phyloP scores from a whole-genome alignment of 108 stramenopile species.

The Pseudonitzschia multistriata region DNA sequence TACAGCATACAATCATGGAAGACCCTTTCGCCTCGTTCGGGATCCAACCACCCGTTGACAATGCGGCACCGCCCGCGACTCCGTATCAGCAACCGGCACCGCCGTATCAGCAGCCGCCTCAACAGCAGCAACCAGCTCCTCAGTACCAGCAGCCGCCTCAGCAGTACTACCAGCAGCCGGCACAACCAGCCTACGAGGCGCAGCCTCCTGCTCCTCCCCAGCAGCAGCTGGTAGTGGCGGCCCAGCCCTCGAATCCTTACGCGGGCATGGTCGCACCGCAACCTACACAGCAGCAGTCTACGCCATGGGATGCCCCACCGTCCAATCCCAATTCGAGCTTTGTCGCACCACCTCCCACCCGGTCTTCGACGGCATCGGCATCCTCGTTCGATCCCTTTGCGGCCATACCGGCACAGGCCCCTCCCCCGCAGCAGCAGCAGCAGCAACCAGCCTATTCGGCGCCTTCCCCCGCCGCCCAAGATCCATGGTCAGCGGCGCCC shows the following conservation, averaged over 20 bases:
- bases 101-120: neutral
- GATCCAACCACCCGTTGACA: neutral
- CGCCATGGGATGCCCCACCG: conserved; percentile 12
- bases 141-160: neutral
- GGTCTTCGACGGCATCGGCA: conserved; percentile 12
- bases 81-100: neutral
- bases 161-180: conserved; percentile 29
- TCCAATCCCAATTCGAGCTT: neutral
- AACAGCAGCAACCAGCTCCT: neutral
- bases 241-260: conserved; percentile 45
- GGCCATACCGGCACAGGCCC: neutral
- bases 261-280: conserved; percentile 14
- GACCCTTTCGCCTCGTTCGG: neutral
- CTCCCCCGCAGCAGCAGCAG: conserved; percentile 32
- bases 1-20: neutral
- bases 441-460: conserved; percentile 16
- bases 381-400: conserved; percentile 35
- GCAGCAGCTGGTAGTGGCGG: conserved; percentile 37
- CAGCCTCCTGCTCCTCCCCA: conserved; percentile 17
- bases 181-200: conserved; percentile 10
- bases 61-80: neutral
- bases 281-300: neutral
- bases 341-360: conserved; percentile 19
- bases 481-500: conserved; percentile 14
- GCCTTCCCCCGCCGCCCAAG: conserved; percentile 4